These are phyloP conservation scores for Talaromyces nanjingensis DNA, from an alignment of 495 filamentous ascomycete genomes.

Conservation along the genomic window DNA sequence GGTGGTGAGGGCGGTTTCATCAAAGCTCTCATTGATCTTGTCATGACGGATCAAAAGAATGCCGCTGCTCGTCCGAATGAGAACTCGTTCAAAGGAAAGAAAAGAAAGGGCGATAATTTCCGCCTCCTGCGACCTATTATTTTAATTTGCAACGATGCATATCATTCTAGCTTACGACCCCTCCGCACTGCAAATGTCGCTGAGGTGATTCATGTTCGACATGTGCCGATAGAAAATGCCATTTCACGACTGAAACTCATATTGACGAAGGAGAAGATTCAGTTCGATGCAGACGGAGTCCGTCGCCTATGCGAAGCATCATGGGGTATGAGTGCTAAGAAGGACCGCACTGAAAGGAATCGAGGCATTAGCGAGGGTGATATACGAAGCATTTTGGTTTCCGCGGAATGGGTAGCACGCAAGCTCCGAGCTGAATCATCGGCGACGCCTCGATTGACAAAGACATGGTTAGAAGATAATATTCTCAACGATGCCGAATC, in stretches of 20 bases:
- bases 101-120: conserved; percentile 73
- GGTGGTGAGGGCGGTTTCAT: conserved; percentile 81
- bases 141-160: conserved; percentile 96
- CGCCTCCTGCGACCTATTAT: conserved; percentile 80
- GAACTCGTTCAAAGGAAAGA: conserved; percentile 31
- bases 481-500: conserved; percentile 66
- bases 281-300: conserved; percentile 78
- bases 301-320: conserved; percentile 84
- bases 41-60: conserved; percentile 80
- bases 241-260: conserved; percentile 71
- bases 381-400: conserved; percentile 85
- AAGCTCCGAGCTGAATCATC: conserved; percentile 55
- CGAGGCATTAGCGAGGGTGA: conserved; percentile 74
- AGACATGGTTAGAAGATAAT: conserved; percentile 76
- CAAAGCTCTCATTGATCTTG: conserved; percentile 86
- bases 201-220: conserved; percentile 88
- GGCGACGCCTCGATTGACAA: conserved; percentile 50
- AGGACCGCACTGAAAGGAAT: conserved; percentile 43
- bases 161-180: conserved; percentile 79
- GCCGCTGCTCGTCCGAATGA: conserved; percentile 36
- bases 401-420: conserved; percentile 88
- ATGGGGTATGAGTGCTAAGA: conserved; percentile 73
- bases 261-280: conserved; percentile 79
- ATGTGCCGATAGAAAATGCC: conserved; percentile 82
- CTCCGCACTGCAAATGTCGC: conserved; percentile 73